Percentiles rank a stretch among this genome's conserved stretches.
Conservation (phyloP, 2,329 filamentous ascomycete species). For the Colletotrichum ledebouriae region DNA sequence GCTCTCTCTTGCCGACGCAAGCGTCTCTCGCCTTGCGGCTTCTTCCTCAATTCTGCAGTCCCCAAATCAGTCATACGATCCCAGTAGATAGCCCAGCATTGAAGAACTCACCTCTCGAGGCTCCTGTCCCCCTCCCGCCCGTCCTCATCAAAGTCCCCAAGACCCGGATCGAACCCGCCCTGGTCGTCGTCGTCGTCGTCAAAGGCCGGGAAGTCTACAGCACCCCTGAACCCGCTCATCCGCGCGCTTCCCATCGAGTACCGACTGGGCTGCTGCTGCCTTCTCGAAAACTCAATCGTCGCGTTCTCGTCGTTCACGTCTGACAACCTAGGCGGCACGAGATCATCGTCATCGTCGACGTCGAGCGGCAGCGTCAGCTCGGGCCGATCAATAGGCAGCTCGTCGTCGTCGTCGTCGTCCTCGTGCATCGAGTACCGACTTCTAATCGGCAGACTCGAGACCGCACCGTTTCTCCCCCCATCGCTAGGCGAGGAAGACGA, state of each 20-base stretch:
- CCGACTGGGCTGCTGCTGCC: slow-evolving; percentile 63
- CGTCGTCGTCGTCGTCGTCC: slow-evolving; percentile 55
- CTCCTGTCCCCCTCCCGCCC: slow-evolving; percentile 56
- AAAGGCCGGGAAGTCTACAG: slow-evolving; percentile 49
- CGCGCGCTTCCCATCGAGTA: slow-evolving; percentile 66
- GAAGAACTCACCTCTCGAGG: slow-evolving; percentile 57
- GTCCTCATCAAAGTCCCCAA: slow-evolving; percentile 47
- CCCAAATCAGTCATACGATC: slow-evolving; percentile 31
- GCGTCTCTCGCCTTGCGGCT: slow-evolving; percentile 54
- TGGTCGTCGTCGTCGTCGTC: slow-evolving; percentile 60
- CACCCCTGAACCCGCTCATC: slow-evolving; percentile 65
- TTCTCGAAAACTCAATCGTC: slow-evolving; percentile 70
- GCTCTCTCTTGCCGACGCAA: slow-evolving; percentile 58
- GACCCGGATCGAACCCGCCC: slow-evolving; percentile 64
- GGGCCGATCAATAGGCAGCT: slow-evolving; percentile 63
- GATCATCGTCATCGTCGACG: slow-evolving; percentile 57
- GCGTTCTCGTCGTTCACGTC: slow-evolving; percentile 68
- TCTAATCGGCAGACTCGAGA: slow-evolving; percentile 44
- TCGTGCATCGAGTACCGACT: slow-evolving; percentile 43
- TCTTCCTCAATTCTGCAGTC: slow-evolving; percentile 53
- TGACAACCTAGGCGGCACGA: slow-evolving; percentile 67
- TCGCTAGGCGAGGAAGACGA: slow-evolving; percentile 61
- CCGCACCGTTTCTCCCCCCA: neutral
- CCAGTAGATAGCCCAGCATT: slow-evolving; percentile 40
- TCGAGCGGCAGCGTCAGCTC: slow-evolving; percentile 68